Evolutionary conservation across 495 filamentous ascomycete species (phyloP).

Genomic region (Podospora pseudocomata): DNA sequence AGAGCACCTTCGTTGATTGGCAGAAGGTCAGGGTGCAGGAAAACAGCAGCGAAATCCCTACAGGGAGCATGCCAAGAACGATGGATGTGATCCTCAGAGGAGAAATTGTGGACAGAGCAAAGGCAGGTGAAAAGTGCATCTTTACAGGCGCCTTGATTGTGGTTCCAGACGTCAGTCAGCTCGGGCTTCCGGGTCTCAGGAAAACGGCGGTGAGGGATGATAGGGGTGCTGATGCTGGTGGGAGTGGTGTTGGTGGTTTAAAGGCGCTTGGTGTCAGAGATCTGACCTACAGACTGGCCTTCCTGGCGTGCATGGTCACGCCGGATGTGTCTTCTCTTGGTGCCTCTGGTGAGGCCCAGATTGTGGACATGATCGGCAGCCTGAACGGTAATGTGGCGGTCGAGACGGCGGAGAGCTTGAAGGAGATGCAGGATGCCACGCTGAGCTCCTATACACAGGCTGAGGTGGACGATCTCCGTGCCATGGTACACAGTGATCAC

Average conservation of each 20-base stretch:
- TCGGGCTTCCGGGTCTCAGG: slow-evolving; percentile 81
- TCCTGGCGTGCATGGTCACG: slow-evolving; percentile 94
- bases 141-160: slow-evolving; percentile 97
- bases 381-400: slow-evolving; percentile 64
- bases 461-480: slow-evolving; percentile 87
- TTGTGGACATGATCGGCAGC: slow-evolving; percentile 71
- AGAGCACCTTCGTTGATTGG: slow-evolving; percentile 98
- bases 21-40: slow-evolving; percentile 97
- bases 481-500: slow-evolving; percentile 91
- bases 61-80: slow-evolving; percentile 96
- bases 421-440: slow-evolving; percentile 84
- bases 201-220: slow-evolving; percentile 85
- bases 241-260: slow-evolving; percentile 78
- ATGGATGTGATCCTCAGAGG: slow-evolving; percentile 98
- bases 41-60: slow-evolving; percentile 96
- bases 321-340: slow-evolving; percentile 78
- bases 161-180: slow-evolving; percentile 92
- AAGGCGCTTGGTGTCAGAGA: slow-evolving; percentile 93
- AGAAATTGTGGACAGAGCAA: slow-evolving; percentile 95
- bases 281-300: slow-evolving; percentile 94
- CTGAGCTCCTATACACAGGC: slow-evolving; percentile 73
- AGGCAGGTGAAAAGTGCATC: slow-evolving; percentile 95
- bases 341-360: slow-evolving; percentile 40
- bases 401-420: slow-evolving; percentile 63
- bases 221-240: slow-evolving; percentile 74